Conservation (phyloP, 306 rosid genomes). For the Quercus berberidifolia region DNA sequence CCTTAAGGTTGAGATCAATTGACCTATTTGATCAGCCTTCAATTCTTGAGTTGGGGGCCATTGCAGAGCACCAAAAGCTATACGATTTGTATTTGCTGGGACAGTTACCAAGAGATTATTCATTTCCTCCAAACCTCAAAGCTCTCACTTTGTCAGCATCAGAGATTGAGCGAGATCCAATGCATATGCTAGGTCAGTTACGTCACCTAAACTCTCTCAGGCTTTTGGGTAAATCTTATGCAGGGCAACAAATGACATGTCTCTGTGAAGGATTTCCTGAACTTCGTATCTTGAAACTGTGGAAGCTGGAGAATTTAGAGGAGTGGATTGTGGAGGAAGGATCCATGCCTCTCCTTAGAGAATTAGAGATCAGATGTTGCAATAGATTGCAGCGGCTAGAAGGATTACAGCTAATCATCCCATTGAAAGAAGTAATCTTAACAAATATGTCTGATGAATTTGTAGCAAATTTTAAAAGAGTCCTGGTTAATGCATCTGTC, state of each 20-base stretch:
- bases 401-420: too few relatives aligned
- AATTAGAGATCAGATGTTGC: too few relatives aligned
- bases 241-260: not conserved
- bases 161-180: not conserved
- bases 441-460: too few relatives aligned
- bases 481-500: too few relatives aligned
- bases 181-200: not conserved
- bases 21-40: conserved; percentile 4
- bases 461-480: too few relatives aligned
- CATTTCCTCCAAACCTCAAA: not conserved
- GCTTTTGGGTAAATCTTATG: not conserved
- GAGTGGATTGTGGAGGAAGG: not conserved
- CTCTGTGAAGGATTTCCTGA: not conserved
- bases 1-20: conserved; percentile 1
- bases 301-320: not conserved
- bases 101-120: not conserved
- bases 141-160: not conserved
- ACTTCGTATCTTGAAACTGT: too few relatives aligned
- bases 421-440: too few relatives aligned
- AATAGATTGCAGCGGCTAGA: too few relatives aligned
- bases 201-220: not conserved
- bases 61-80: not conserved
- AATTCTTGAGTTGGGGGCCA: not conserved
- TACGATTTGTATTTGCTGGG: conserved; percentile 4
- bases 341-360: not conserved